Evolutionary conservation across 164 flowering plant genomes (phyloP).

Genomic region (Nymphaea colorata): DNA sequence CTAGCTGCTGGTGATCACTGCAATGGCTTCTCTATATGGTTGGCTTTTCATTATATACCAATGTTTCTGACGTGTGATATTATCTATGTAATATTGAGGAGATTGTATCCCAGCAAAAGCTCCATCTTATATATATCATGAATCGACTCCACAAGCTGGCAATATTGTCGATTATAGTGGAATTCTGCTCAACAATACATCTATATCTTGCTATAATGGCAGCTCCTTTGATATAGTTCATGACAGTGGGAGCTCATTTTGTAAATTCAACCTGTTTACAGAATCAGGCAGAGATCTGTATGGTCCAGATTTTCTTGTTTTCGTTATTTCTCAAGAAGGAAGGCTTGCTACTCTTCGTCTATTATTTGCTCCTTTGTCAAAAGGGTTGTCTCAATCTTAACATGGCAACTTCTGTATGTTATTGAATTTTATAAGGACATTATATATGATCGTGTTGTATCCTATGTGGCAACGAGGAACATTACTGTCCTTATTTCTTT

Average conservation of each 20-base stretch:
- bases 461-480: slow-evolving; percentile 40
- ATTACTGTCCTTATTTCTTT: slow-evolving; percentile 26
- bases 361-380: slow-evolving; percentile 24
- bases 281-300: slow-evolving; percentile 18
- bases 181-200: not conserved
- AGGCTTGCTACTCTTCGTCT: slow-evolving; percentile 14
- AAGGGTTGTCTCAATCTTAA: slow-evolving; percentile 25
- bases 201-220: too few species aligned
- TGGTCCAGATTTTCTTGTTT: slow-evolving; percentile 16
- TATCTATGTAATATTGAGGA: not conserved
- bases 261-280: slow-evolving; percentile 19
- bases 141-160: slow-evolving; percentile 19
- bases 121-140: slow-evolving; percentile 2
- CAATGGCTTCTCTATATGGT: not conserved
- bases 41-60: not conserved
- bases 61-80: not conserved
- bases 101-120: not conserved
- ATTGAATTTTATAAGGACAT: slow-evolving; percentile 21
- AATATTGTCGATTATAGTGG: not conserved
- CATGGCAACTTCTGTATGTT: slow-evolving; percentile 31
- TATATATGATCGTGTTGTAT: slow-evolving; percentile 25
- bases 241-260: slow-evolving; percentile 8
- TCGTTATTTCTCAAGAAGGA: slow-evolving; percentile 29
- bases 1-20: not conserved
- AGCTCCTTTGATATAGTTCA: not conserved